Percentiles rank a stretch among this genome's conserved stretches.
These are phyloP conservation scores for Termitomyces sp. DNA, from an alignment of 768 basidiomycete genomes.

Conservation along the genomic window DNA sequence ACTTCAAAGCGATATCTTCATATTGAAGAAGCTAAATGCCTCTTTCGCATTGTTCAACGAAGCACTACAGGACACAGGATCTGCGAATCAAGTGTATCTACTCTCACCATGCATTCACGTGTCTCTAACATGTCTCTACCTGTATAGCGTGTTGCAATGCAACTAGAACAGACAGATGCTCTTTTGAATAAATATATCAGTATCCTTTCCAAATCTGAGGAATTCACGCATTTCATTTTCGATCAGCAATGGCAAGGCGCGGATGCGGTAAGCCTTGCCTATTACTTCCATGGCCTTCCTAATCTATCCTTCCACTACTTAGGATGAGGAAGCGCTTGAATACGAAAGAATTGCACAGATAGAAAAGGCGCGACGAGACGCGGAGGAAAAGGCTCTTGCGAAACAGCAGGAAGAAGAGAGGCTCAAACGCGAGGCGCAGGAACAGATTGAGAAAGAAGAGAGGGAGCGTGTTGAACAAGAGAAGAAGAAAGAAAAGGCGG, in stretches of 20 bases:
- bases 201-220: conserved; percentile 67
- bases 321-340: conserved; percentile 60
- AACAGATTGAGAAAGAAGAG: conserved; percentile 34
- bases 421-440: conserved; percentile 44
- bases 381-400: conserved; percentile 37
- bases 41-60: conserved; percentile 67
- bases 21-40: conserved; percentile 68
- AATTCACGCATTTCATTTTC: conserved; percentile 61
- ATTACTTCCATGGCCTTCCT: background rate
- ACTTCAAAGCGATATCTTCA: conserved; percentile 66
- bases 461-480: conserved; percentile 40
- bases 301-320: background rate
- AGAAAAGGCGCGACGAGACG: conserved; percentile 36
- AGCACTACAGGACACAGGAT: conserved; percentile 56
- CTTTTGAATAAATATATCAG: conserved; percentile 71
- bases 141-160: conserved; percentile 55
- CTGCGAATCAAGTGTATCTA: conserved; percentile 62
- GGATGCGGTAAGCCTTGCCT: conserved; percentile 48
- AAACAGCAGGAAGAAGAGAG: conserved; percentile 35
- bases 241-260: conserved; percentile 77
- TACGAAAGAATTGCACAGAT: conserved; percentile 41
- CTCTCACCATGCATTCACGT: background rate
- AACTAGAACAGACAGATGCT: conserved; percentile 67
- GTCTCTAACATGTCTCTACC: background rate
- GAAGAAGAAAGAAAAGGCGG: conserved; percentile 35